A percentile compares a stretch with the other conserved stretches of the same genome.
These are phyloP conservation scores for Periconia digitata DNA, from an alignment of 2,329 filamentous ascomycete genomes.

Conservation along the genomic window DNA sequence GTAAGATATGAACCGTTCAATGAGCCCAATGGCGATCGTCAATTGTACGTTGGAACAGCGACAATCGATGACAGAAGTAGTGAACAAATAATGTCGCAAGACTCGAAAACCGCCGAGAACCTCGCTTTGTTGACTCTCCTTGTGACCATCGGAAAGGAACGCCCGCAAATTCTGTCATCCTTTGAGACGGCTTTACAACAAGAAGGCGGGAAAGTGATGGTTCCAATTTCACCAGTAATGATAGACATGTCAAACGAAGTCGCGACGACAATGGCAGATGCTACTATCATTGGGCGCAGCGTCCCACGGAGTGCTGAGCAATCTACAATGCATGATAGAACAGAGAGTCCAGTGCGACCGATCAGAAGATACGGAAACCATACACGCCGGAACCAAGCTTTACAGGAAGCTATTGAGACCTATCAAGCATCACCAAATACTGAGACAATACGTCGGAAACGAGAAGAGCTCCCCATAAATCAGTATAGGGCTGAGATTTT, in stretches of 20 bases:
- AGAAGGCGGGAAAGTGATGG: not conserved
- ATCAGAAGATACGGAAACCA: not conserved
- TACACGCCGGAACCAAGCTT: not conserved
- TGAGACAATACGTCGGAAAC: not conserved
- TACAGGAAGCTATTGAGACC: not conserved
- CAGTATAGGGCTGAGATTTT: constrained; percentile 2
- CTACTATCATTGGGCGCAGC: not conserved
- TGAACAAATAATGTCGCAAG: not conserved
- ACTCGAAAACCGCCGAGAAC: not conserved
- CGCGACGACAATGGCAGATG: not conserved
- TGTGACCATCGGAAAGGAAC: not conserved
- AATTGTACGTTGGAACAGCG: not conserved
- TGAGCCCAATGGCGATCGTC: not conserved
- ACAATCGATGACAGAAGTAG: not conserved
- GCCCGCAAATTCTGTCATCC: not conserved
- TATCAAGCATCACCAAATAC: constrained; percentile 1
- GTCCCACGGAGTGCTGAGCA: not conserved
- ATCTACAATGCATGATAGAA: not conserved
- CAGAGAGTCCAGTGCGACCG: not conserved
- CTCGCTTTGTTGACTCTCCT: constrained; percentile 1
- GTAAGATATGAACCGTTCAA: not conserved
- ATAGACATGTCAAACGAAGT: not conserved
- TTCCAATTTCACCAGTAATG: not conserved
- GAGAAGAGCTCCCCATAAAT: constrained; percentile 7
- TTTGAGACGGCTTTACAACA: not conserved